phyloP scores from a whole-genome alignment of 2,329 filamentous ascomycete species.

The Xylaria polymorpha region DNA sequence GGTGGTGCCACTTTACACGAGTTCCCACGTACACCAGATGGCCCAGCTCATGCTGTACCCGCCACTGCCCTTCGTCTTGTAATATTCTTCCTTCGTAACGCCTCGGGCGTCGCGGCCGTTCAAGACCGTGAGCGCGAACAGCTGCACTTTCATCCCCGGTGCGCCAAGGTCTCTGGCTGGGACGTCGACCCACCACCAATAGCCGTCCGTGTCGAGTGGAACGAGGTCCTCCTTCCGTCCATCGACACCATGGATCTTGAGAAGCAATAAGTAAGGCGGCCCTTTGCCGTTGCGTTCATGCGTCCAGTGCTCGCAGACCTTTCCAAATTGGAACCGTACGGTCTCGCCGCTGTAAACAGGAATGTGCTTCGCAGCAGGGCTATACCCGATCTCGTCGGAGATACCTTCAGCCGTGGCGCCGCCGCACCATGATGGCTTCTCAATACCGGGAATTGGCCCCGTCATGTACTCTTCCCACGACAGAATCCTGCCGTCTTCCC shows the following conservation, averaged over 20 bases:
- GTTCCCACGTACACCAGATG: conserved; percentile 62
- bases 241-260: conserved; percentile 74
- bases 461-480: conserved; percentile 86
- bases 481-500: conserved; percentile 73
- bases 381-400: conserved; percentile 66
- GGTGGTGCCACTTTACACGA: conserved; percentile 53
- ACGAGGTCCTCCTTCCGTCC: conserved; percentile 75
- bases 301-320: conserved; percentile 85
- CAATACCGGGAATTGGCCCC: conserved; percentile 63
- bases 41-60: conserved; percentile 59
- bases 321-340: conserved; percentile 83
- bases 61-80: conserved; percentile 55
- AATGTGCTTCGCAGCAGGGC: conserved; percentile 70
- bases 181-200: conserved; percentile 85
- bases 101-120: conserved; percentile 61
- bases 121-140: conserved; percentile 69
- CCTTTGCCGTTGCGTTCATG: conserved; percentile 74
- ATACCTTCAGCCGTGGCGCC: conserved; percentile 63
- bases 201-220: conserved; percentile 80
- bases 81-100: conserved; percentile 60
- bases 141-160: conserved; percentile 73
- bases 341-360: conserved; percentile 65
- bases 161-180: conserved; percentile 71
- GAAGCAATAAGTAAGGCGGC: conserved; percentile 74
- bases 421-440: conserved; percentile 60